A percentile compares a stretch with the other conserved stretches of the same genome.
These are phyloP conservation scores for Bacterosira constricta DNA, from an alignment of 108 stramenopile species.

Conservation along the genomic window DNA sequence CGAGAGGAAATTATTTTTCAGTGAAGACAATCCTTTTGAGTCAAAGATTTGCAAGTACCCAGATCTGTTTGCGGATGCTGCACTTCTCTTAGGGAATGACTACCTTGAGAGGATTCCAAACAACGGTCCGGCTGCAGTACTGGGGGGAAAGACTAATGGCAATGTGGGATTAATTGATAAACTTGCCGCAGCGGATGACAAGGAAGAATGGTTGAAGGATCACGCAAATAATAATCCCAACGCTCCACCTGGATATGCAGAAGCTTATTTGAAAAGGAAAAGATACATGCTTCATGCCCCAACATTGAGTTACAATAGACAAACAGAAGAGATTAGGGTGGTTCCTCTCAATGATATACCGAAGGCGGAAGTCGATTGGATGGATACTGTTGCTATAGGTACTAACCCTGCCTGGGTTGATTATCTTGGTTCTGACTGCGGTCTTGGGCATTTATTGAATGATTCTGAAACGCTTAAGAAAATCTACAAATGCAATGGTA, in stretches of 20 bases:
- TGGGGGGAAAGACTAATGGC: too few relatives aligned
- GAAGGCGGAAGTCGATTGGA: too few relatives aligned
- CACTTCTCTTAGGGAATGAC: slow-evolving; percentile 4
- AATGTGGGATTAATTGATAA: not conserved
- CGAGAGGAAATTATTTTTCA: not conserved
- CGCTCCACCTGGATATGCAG: not conserved
- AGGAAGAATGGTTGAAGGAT: not conserved
- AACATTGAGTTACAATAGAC: not conserved
- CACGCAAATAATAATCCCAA: not conserved
- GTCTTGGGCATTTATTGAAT: too few relatives aligned
- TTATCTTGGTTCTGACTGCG: too few relatives aligned
- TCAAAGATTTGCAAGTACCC: not conserved
- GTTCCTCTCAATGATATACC: not conserved
- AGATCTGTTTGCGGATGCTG: not conserved
- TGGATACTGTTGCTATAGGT: too few relatives aligned
- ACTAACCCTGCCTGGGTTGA: too few relatives aligned
- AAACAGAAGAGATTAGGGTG: not conserved
- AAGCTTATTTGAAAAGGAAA: not conserved
- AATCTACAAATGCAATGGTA: slow-evolving; percentile 1
- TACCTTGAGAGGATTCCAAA: not conserved
- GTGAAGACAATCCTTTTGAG: not conserved
- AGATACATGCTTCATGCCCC: not conserved
- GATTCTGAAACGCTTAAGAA: not conserved
- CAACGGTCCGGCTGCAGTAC: not conserved
- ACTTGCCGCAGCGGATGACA: not conserved